Conservation (phyloP, 495 filamentous ascomycete genomes). For the Podospora fimiseda region DNA sequence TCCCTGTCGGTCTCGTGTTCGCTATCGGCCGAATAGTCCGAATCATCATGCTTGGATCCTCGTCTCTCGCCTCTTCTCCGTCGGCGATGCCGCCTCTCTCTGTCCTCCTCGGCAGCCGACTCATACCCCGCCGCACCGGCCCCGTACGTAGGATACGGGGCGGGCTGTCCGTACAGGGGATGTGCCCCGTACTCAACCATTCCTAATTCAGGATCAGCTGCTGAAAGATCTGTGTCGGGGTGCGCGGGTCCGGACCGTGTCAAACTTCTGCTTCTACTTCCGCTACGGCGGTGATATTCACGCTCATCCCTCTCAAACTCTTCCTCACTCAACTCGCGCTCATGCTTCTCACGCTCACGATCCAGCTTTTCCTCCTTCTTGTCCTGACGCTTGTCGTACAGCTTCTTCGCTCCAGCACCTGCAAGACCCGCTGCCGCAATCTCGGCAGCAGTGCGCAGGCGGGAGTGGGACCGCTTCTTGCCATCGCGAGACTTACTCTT, state of each 20-base stretch:
- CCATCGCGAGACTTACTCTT: constrained; percentile 52
- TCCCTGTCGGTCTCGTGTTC: constrained; percentile 30
- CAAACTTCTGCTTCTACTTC: constrained; percentile 49
- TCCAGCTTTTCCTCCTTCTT: constrained; percentile 38
- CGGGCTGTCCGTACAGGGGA: constrained; percentile 42
- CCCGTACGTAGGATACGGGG: constrained; percentile 9
- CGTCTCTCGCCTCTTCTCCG: constrained; percentile 17
- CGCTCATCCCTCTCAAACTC: constrained; percentile 22
- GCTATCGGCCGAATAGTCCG: constrained; percentile 24
- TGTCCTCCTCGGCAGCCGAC: constrained; percentile 27
- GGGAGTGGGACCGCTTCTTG: constrained; percentile 54
- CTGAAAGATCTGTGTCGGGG: constrained; percentile 33
- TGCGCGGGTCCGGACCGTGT: constrained; percentile 47
- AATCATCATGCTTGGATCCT: constrained; percentile 8
- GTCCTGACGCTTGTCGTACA: constrained; percentile 65
- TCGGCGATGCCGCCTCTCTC: constrained; percentile 17
- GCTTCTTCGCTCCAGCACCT: constrained; percentile 68
- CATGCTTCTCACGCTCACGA: constrained; percentile 36
- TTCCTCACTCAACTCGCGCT: constrained; percentile 25
- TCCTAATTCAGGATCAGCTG: constrained; percentile 58
- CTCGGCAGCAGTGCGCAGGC: constrained; percentile 50
- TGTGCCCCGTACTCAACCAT: constrained; percentile 78
- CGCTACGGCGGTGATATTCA: constrained; percentile 36
- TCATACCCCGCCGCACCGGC: constrained; percentile 22
- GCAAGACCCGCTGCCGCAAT: constrained; percentile 72